These are phyloP conservation scores for Rhizopogon roseolus DNA, from an alignment of 768 basidiomycete species.

Conservation along the genomic window DNA sequence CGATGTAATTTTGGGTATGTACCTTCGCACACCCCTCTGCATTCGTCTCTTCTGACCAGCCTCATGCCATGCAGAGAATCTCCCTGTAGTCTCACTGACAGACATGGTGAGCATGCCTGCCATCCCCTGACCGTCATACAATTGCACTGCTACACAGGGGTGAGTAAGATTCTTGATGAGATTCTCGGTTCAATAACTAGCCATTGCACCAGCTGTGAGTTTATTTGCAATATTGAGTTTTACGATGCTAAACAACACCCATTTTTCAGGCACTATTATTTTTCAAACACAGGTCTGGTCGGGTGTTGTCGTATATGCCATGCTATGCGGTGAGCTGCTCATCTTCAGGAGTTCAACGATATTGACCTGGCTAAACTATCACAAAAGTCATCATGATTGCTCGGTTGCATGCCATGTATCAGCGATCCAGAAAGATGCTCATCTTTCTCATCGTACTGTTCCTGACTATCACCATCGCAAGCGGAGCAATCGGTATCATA, in stretches of 20 bases:
- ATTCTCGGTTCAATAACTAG: not conserved
- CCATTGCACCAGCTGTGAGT: not conserved
- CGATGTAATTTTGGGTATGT: not conserved
- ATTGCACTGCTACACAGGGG: not conserved
- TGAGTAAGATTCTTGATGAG: not conserved
- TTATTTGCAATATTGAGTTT: not conserved
- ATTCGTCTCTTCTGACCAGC: not conserved
- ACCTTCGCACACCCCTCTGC: too few species aligned
- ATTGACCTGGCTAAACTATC: not conserved
- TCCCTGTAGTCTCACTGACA: not conserved
- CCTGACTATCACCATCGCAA: not conserved
- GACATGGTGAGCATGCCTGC: not conserved
- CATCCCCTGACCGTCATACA: not conserved
- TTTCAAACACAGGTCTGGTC: not conserved
- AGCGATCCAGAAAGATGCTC: not conserved
- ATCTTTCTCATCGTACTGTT: not conserved
- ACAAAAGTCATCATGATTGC: not conserved
- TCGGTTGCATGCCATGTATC: not conserved
- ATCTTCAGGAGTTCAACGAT: not conserved
- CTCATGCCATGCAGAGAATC: not conserved
- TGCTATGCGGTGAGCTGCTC: not conserved
- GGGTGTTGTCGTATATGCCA: not conserved
- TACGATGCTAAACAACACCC: not conserved
- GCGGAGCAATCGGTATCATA: not conserved
- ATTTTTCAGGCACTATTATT: not conserved